Conservation (phyloP, 2,329 filamentous ascomycete genomes). For the Diplodia scrobiculata region DNA sequence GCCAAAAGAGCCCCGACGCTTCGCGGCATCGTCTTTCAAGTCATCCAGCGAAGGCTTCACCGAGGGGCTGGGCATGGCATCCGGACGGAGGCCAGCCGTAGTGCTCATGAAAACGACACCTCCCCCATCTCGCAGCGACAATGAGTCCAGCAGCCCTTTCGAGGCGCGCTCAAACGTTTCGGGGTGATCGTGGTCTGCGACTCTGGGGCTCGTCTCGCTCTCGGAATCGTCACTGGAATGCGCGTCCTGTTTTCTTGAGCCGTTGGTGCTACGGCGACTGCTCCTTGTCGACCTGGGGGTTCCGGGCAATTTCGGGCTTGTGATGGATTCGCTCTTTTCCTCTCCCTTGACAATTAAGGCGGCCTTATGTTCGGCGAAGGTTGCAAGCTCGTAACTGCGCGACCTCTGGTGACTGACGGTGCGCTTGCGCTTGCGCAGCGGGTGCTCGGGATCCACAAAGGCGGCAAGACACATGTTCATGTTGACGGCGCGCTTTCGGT, state of each 20-base stretch:
- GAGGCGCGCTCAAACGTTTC: conserved; percentile 54
- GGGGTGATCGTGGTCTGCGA: conserved; percentile 42
- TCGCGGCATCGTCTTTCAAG: not conserved
- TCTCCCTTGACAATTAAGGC: conserved; percentile 2
- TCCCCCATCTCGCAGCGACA: conserved; percentile 51
- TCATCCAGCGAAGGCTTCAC: conserved; percentile 12
- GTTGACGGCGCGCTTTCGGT: conserved; percentile 34
- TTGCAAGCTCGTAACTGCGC: not conserved
- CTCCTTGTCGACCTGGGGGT: not conserved
- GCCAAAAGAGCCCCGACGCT: not conserved
- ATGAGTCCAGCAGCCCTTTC: conserved; percentile 52
- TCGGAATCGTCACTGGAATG: conserved; percentile 17
- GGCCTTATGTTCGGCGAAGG: conserved; percentile 22
- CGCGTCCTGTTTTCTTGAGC: conserved; percentile 3
- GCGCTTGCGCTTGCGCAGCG: conserved; percentile 23
- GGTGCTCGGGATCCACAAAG: conserved; percentile 36
- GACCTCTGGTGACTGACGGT: not conserved
- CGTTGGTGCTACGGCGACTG: conserved; percentile 6
- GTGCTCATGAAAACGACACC: conserved; percentile 47
- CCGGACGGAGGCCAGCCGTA: conserved; percentile 21
- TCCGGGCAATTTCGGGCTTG: conserved; percentile 9
- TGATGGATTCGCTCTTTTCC: not conserved
- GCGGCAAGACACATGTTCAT: conserved; percentile 38
- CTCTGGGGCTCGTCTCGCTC: conserved; percentile 1
- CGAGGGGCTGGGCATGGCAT: not conserved